Conservation (phyloP, 1,139 yeast genomes). For the Meyerozyma guilliermondii region DNA sequence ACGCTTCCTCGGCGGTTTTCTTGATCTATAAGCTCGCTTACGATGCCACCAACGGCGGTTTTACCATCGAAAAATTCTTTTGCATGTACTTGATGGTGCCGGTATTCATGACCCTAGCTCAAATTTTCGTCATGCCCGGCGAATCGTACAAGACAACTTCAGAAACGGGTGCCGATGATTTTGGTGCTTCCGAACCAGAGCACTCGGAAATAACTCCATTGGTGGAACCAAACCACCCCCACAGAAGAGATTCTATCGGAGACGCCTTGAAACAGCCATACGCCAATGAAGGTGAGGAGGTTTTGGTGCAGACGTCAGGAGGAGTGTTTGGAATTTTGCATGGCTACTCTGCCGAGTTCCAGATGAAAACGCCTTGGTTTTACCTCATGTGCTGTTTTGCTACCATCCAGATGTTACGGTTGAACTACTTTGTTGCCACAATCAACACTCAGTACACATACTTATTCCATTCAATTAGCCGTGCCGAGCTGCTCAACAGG, state of each 20-base stretch:
- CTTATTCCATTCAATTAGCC: conserved; percentile 23
- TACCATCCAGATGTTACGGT: conserved; percentile 39
- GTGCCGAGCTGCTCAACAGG: conserved; percentile 28
- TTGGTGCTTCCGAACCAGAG: conserved; percentile 5
- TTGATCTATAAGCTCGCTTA: conserved; percentile 61
- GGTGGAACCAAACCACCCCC: conserved; percentile 8
- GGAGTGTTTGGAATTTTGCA: conserved; percentile 42
- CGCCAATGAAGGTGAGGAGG: conserved; percentile 35
- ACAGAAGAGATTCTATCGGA: conserved; percentile 40
- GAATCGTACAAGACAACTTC: conserved; percentile 64
- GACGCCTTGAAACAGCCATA: conserved; percentile 44
- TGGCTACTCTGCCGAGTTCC: conserved; percentile 37
- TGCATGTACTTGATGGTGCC: conserved; percentile 67
- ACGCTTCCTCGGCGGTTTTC: conserved; percentile 71
- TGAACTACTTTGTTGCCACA: conserved; percentile 45
- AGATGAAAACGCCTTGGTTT: conserved; percentile 41
- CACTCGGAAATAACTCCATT: conserved; percentile 18
- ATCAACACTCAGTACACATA: conserved; percentile 41
- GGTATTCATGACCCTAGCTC: conserved; percentile 65
- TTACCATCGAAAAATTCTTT: conserved; percentile 53
- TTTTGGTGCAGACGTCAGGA: conserved; percentile 29
- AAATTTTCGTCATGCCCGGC: conserved; percentile 71
- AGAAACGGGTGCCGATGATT: conserved; percentile 24
- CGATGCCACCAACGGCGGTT: conserved; percentile 19
- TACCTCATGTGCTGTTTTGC: conserved; percentile 34